Evolutionary conservation across 257 asterid genomes (phyloP).

Genomic region (Solanum gandarillasii): DNA sequence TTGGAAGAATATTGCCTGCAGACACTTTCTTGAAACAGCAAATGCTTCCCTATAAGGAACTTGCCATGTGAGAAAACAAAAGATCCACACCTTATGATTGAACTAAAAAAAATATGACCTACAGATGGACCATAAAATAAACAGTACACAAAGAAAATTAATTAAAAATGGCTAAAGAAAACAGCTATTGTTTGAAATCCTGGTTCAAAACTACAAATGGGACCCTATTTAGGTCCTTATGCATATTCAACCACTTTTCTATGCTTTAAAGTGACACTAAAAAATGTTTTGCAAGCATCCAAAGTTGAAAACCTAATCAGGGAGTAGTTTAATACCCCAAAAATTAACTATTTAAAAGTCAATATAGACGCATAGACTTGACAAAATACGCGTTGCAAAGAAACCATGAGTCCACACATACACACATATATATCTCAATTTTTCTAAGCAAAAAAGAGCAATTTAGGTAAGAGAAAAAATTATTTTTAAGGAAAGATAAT

Average conservation of each 20-base stretch:
- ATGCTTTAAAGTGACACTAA: background rate
- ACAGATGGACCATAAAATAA: background rate
- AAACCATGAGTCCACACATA: background rate
- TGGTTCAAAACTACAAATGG: constrained; percentile 2
- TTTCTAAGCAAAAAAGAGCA: background rate
- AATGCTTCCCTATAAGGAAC: background rate
- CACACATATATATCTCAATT: background rate
- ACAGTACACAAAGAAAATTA: background rate
- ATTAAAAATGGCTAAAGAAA: background rate
- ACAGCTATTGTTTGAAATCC: background rate
- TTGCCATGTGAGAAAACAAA: background rate
- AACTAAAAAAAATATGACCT: background rate
- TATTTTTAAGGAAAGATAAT: background rate
- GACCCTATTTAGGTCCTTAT: constrained; percentile 2
- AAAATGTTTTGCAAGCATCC: background rate
- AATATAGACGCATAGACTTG: background rate
- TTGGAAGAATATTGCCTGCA: background rate
- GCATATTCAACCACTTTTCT: background rate
- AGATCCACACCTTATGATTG: background rate
- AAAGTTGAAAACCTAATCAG: background rate
- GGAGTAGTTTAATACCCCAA: background rate
- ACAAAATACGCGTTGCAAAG: background rate
- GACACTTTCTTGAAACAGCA: background rate
- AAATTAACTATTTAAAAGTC: background rate
- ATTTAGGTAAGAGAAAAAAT: background rate